Evolutionary conservation across 805 yeast genomes (phyloP).

Genomic region (Starmerella etchellsii): DNA sequence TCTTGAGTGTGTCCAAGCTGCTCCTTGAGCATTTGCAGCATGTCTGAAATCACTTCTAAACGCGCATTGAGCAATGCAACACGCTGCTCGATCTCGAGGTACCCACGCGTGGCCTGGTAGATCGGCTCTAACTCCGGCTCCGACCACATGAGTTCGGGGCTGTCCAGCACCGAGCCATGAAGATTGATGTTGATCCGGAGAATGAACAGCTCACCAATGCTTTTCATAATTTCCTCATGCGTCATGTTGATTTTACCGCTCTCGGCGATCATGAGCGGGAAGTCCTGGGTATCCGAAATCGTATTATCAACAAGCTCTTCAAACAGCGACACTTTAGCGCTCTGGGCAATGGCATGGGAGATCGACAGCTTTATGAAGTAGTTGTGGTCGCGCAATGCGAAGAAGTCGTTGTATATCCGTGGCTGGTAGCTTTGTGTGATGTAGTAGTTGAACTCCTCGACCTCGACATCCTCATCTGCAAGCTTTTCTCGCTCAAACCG

Average conservation of each 20-base stretch:
- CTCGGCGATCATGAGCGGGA: conserved; percentile 89
- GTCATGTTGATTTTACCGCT: conserved; percentile 93
- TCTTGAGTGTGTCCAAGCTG: conserved; percentile 89
- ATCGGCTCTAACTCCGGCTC: conserved; percentile 97
- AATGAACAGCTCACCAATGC: conserved; percentile 90
- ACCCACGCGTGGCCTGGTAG: conserved; percentile 93
- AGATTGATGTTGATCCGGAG: conserved; percentile 37
- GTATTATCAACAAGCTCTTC: conserved; percentile 95
- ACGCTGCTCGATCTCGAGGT: conserved; percentile 86
- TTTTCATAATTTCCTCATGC: conserved; percentile 89
- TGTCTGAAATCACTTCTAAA: conserved; percentile 82
- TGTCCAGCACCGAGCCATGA: conserved; percentile 60
- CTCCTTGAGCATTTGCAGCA: conserved; percentile 90
- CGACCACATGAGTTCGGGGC: conserved; percentile 98
- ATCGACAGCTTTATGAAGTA: conserved; percentile 87
- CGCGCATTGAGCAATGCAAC: conserved; percentile 83
- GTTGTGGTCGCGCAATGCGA: conserved; percentile 75
- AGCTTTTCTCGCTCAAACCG: conserved; percentile 80
- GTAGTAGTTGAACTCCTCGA: conserved; percentile 90
- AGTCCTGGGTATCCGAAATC: conserved; percentile 92
- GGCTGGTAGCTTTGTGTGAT: conserved; percentile 92
- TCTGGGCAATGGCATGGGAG: conserved; percentile 91
- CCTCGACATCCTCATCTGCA: conserved; percentile 80
- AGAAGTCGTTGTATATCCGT: conserved; percentile 88
- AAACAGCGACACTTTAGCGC: conserved; percentile 86